Evolutionary conservation across 768 basidiomycete genomes (phyloP), one percentile per base, ranked within the genome.

Genomic region (Tricholoma furcatifolium): DNA sequence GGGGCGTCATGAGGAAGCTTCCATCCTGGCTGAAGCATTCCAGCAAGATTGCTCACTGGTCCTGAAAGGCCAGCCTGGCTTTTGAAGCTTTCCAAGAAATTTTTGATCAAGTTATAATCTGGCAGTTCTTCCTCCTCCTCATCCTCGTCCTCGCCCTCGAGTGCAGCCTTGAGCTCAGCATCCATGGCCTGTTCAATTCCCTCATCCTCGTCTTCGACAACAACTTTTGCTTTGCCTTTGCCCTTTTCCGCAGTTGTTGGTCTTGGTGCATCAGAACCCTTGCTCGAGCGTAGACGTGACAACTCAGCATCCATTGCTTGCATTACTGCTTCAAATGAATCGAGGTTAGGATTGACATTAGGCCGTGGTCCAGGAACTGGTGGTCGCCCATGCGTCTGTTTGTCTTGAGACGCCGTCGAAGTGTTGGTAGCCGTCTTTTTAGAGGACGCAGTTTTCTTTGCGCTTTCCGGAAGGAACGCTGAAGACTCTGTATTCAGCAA

Each of bases 301-400:
- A 99, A 75, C 60, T 97, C 91, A 15, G 74, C 80, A 60, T 99
- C 97, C 87, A 98, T 91, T 2, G 93, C 93, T 63, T 83, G 81
- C 97, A 98, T 98, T 30, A 98, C 91, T 1, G 88, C 82, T 65
- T 99, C 97, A 57, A 99, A 98, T 0, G 93, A 94, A 66, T 95
- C 82, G 18, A 98, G 76, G 43, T 85, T 82, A 3, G 85, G 81
- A 66, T 93, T 89, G 6, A 70, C 66, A 48, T 71, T 74, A 11
- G 74, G 74, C 17, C 70, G 71, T 14, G 73, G 68, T 3, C 70
- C 73, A 30, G 71, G 57, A n/a, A 55, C 59, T 15, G 74, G 43
- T 31, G 51, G 18, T n/a, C 50, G 21, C 31, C 50, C 53, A n/a
- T 43, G 41, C 48, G 51, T 17, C 42, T 51, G 36, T 17, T 41